Conservation (phyloP, 176 grass and related monocot species). For the Saccharum spontaneum region DNA sequence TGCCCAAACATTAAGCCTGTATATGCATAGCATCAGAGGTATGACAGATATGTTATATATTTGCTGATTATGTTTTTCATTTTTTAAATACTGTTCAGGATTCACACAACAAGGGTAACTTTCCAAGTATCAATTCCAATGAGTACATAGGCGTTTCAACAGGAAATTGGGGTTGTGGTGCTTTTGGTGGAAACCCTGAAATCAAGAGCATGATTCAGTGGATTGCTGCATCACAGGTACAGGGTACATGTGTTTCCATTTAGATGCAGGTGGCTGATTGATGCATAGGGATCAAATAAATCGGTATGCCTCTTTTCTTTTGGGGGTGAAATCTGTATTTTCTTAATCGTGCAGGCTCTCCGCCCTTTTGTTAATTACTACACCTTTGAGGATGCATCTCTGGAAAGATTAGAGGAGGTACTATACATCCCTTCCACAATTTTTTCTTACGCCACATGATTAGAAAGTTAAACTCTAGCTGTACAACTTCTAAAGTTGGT, state of each 20-base stretch:
- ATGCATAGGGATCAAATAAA: not conserved
- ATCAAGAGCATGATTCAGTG: conserved; percentile 96
- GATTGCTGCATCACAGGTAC: conserved; percentile 93
- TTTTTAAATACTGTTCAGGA: conserved; percentile 28
- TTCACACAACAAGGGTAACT: conserved; percentile 26
- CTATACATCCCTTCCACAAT: not conserved
- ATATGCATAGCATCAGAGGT: not conserved
- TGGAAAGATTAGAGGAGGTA: conserved; percentile 78
- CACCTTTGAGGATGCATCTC: conserved; percentile 61
- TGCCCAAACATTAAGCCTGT: not conserved
- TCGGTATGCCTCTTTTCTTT: not conserved
- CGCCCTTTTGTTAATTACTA: conserved; percentile 91
- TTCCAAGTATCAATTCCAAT: conserved; percentile 25
- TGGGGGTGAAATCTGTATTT: not conserved
- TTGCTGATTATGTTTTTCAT: conserved; percentile 10
- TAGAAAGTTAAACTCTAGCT: not conserved
- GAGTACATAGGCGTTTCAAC: conserved; percentile 73
- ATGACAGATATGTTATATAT: not conserved
- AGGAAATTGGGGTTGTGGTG: conserved; percentile 97
- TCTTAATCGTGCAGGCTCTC: conserved; percentile 52
- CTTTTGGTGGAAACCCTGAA: conserved; percentile 91
- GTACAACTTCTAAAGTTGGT: not conserved
- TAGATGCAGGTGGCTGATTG: not conserved
- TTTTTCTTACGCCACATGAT: not conserved
- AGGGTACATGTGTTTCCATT: not conserved